Base-by-base conservation (phyloP, 306 rosid genomes). In the Cercis canadensis region DNA sequence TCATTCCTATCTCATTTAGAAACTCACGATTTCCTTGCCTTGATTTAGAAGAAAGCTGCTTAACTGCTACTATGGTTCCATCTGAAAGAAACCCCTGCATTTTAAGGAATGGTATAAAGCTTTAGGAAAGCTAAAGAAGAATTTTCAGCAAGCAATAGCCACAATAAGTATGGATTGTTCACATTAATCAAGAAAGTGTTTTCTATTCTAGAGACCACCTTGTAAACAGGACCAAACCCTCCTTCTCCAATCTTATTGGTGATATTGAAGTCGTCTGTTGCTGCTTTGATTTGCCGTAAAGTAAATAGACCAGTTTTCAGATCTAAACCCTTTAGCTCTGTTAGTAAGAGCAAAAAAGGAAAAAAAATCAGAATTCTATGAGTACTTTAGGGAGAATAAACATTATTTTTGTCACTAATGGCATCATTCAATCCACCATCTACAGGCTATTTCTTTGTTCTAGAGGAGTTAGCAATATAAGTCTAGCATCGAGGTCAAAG, bases 221-320 rank as follows among this genome's bases (percentile, higher is more conserved):
- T 80, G 50, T 32, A 80, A 71, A 88, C 90, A 17, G 81, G 75
- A 62, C 93, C 93, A 73, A 88, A 88, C 19, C 87, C 94, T 47
- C 94, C 89, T 77, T 88, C 94, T 11, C 90, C 90, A 72, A 88
- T 86, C 84, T 83, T 86, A 72, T 72, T 67, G 9, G 75, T 32
- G 37, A 54, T 46, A 46, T 80, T 71, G 8, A 75, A 80, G 75
- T 75, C 52, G 43, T 70, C 59, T 59, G 84, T 80, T 59, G 84
- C 77, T 21, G 44, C 62, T 66, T 75, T 80, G 62, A 80, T 64
- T 65, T 70, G 74, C 11, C 75, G 46, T 45, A 80, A 52, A 45
- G 71, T 69, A 62, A 75, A 80, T 17, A 56, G 33, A 21, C 74
- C 57, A 8, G 62, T 58, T 51, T 51, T 74, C 11, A 49, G 16